These are phyloP conservation scores for Aquilaria sinensis DNA, from an alignment of 345 rosid genomes.

Conservation along the genomic window DNA sequence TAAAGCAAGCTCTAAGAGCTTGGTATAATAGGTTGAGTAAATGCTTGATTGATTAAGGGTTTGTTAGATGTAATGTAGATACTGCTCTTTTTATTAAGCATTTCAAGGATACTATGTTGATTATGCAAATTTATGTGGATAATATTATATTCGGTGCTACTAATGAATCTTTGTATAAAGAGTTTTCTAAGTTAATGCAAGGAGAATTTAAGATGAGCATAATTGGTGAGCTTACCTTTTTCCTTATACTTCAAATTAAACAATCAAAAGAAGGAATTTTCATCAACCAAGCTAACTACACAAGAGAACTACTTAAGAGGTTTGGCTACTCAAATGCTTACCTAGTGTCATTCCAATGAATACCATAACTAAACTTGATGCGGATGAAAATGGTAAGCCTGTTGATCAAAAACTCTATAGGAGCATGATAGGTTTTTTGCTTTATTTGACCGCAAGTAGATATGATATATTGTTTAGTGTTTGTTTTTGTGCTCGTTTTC, in stretches of 20 bases:
- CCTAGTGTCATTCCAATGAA: not conserved
- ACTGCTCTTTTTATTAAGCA: not conserved
- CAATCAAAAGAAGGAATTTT: not conserved
- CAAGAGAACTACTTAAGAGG: not conserved
- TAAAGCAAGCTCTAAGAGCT: slow-evolving; percentile 11
- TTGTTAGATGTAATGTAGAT: not conserved
- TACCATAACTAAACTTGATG: not conserved
- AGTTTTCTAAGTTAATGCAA: not conserved
- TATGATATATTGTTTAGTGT: not conserved
- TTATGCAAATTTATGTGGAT: slow-evolving; percentile 6
- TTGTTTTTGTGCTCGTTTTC: not conserved
- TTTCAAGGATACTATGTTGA: not conserved
- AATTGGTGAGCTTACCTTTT: not conserved
- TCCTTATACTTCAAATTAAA: not conserved
- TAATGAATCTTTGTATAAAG: not conserved
- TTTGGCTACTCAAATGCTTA: no score
- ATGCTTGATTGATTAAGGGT: not conserved
- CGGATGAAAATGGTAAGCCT: not conserved
- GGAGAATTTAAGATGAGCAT: slow-evolving; percentile 1
- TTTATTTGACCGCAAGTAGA: not conserved
- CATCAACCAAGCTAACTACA: not conserved
- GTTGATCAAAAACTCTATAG: not conserved
- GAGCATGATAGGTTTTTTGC: slow-evolving; percentile 3
- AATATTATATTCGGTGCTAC: slow-evolving; percentile 4
- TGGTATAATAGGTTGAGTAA: slow-evolving; percentile 6